Conservation (phyloP, 345 rosid species). For the Adansonia digitata region DNA sequence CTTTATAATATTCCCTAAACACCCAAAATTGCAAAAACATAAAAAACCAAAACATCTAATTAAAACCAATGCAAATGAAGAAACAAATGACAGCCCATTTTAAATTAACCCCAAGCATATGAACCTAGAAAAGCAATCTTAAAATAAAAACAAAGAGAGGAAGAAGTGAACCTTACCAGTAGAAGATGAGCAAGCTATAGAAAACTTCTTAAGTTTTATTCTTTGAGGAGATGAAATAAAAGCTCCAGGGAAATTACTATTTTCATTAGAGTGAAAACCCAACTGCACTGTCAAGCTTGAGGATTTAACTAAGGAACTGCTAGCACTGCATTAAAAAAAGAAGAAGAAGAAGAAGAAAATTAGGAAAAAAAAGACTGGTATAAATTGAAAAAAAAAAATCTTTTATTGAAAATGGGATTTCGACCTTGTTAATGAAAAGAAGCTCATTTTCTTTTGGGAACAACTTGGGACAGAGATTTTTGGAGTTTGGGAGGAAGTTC, state of each 20-base stretch:
- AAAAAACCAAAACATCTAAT: background rate
- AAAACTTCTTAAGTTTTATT: constrained; percentile 20
- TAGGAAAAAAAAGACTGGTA: background rate
- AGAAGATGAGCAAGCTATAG: constrained; percentile 48
- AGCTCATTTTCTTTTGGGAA: constrained; percentile 19
- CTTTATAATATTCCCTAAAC: background rate
- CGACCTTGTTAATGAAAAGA: constrained; percentile 26
- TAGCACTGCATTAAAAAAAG: background rate
- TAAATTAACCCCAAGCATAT: background rate
- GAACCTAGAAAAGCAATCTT: background rate
- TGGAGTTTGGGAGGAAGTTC: background rate
- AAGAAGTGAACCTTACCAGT: constrained; percentile 7
- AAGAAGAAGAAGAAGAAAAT: background rate
- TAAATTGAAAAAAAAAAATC: background rate
- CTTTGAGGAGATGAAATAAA: constrained; percentile 27
- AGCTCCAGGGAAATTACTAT: constrained; percentile 27
- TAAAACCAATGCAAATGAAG: background rate
- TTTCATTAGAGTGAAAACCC: constrained; percentile 30
- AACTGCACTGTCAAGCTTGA: constrained; percentile 29
- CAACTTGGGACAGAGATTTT: background rate
- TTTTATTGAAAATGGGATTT: background rate
- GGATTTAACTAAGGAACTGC: constrained; percentile 25
- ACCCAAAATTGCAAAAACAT: background rate
- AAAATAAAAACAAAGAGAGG: background rate
- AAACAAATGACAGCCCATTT: background rate